phyloP scores from a whole-genome alignment of 108 stramenopile genomes.

The Pseudonitzschia pungens region DNA sequence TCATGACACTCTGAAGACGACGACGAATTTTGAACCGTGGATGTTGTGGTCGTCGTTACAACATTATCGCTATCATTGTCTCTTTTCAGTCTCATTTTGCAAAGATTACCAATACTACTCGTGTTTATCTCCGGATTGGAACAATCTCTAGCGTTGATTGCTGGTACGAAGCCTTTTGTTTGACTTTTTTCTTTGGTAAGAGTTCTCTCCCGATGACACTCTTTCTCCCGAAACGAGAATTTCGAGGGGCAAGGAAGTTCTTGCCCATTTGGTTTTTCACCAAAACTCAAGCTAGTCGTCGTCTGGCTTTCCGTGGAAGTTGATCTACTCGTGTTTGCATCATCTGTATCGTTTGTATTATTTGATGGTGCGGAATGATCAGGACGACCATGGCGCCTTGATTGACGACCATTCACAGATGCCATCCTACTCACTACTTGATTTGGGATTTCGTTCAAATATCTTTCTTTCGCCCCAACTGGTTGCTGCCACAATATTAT shows the following conservation, averaged over 20 bases:
- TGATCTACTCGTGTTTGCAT: background rate
- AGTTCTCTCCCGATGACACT: background rate
- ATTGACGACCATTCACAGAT: background rate
- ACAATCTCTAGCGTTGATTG: background rate
- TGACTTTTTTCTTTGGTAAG: background rate
- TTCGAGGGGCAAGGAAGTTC: background rate
- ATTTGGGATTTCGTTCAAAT: background rate
- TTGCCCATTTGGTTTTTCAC: background rate
- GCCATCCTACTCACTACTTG: background rate
- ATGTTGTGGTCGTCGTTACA: background rate
- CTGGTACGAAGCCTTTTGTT: background rate
- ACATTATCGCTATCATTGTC: background rate
- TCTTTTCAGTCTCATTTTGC: background rate
- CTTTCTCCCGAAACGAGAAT: background rate
- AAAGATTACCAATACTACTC: background rate
- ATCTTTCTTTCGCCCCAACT: background rate
- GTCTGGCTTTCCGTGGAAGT: background rate
- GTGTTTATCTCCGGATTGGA: background rate
- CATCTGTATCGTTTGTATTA: background rate
- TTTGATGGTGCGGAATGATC: background rate
- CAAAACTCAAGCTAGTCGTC: background rate
- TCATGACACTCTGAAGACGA: background rate
- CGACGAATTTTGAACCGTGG: background rate
- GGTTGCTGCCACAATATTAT: background rate
- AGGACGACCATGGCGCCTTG: background rate